A percentile compares a stretch with the other conserved stretches of the same genome.
These are phyloP conservation scores for Penicillium samsonianum DNA, from an alignment of 495 filamentous ascomycete genomes.

Conservation along the genomic window DNA sequence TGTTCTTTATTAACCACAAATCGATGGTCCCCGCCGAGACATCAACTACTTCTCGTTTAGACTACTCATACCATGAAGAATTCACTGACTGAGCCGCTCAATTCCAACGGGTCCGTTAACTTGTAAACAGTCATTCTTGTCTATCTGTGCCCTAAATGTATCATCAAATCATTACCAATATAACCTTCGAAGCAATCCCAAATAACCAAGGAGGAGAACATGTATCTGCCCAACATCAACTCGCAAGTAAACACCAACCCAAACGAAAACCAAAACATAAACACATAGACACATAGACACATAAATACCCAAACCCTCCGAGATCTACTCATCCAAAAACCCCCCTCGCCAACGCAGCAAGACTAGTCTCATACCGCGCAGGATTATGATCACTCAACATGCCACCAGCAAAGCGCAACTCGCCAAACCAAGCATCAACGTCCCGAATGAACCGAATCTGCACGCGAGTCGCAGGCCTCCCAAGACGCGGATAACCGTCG, in stretches of 20 bases:
- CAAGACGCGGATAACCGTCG: constrained; percentile 49
- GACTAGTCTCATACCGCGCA: constrained; percentile 66
- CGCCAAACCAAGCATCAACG: constrained; percentile 66
- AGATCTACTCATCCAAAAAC: constrained; percentile 47
- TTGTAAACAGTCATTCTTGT: neutral
- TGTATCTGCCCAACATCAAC: neutral
- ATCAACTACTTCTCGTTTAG: neutral
- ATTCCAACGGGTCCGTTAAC: neutral
- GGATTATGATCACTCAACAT: constrained; percentile 79
- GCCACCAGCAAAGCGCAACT: constrained; percentile 68
- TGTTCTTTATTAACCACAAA: neutral
- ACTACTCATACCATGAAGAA: neutral
- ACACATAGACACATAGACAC: neutral
- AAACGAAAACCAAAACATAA: neutral
- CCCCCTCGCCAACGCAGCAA: constrained; percentile 55
- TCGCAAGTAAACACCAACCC: neutral
- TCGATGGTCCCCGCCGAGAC: neutral
- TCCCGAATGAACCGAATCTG: constrained; percentile 66
- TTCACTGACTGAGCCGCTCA: too few relatives aligned
- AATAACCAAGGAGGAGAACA: neutral
- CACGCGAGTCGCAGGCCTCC: constrained; percentile 62
- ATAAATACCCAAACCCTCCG: neutral
- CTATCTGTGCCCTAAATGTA: neutral
- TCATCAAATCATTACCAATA: constrained; percentile 2
- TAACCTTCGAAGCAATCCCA: neutral